Base-by-base conservation (phyloP, 2,329 filamentous ascomycete genomes). In the Diaporthe sp. region DNA sequence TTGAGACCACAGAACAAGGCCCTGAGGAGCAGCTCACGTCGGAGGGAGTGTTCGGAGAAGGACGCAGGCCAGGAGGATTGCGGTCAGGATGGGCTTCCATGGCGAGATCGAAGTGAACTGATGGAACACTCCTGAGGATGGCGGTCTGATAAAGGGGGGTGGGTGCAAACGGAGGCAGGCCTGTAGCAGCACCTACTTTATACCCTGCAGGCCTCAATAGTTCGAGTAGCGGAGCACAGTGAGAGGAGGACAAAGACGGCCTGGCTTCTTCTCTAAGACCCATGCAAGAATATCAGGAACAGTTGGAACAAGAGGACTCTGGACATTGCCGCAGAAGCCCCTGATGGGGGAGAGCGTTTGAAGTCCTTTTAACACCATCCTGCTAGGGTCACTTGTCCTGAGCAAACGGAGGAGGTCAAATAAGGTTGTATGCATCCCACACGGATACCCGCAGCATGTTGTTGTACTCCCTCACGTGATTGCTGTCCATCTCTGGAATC, bases 391-490 rank as follows among this genome's bases (percentile, higher is more conserved):
- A 66, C 54, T 64, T 69, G 71, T 50, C 52, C 33, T 72, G 58
- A 76, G 73, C 74, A 75, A 76, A 78, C 71, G 78, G 75, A 61
- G 77, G 79, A 81, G 78, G 77, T 83, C 80, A 81, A 80, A 82
- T 81, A 82, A 81, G 80, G 81, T 82, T 84, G 77, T 78, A 80
- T 82, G 80, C 81, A 80, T 80, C 73, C 73, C 45, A 50, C 61
- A 75, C 83, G 82, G 83, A 79, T 84, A 82, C 82, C 78, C 80
- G 82, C 83, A 84, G 80, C 75, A 75, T 76, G 79, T 78, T 81
- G 77, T 79, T 80, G 79, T 80, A 82, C 80, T 81, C 83, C 79
- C 82, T 52, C 83, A 84, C 83, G 83, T 84, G 82, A 84, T 76
- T 75, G 75, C 80, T 70, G n/a, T 52, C 64, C 50, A 72, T 64